Conservation (phyloP, 805 yeast species). For the Nakazawaea siamensis region DNA sequence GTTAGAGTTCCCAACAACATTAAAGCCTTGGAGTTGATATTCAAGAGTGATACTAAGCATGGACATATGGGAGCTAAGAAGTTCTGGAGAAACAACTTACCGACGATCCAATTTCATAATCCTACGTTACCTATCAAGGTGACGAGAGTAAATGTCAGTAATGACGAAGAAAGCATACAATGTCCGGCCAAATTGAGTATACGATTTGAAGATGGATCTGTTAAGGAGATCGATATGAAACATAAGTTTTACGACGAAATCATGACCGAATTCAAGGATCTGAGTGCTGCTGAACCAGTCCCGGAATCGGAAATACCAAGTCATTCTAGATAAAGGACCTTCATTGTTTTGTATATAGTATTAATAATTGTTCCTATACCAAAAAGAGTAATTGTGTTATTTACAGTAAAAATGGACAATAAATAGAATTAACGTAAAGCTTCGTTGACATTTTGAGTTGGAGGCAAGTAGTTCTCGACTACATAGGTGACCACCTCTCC, state of each 20-base stretch:
- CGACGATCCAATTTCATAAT: conserved; percentile 76
- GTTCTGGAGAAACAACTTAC: conserved; percentile 70
- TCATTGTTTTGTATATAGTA: neutral
- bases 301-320: conserved; percentile 35
- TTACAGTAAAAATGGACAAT: no score
- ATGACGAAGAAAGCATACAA: conserved; percentile 31
- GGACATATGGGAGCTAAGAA: conserved; percentile 64
- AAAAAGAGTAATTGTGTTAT: no score
- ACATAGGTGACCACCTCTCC: conserved; percentile 54
- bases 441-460: conserved; percentile 24
- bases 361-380: no score
- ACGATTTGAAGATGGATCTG: conserved; percentile 27
- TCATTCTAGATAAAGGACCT: no score
- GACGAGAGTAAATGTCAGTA: conserved; percentile 37
- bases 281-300: conserved; percentile 44
- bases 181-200: conserved; percentile 40
- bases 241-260: conserved; percentile 42
- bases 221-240: conserved; percentile 44
- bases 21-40: conserved; percentile 39
- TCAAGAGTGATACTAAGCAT: conserved; percentile 36
- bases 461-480: conserved; percentile 25
- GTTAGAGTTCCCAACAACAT: conserved; percentile 27
- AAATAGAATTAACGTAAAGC: conserved; percentile 30
- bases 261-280: conserved; percentile 42
- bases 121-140: conserved; percentile 60